Base-by-base conservation (phyloP, 176 grass and related monocot genomes). In the Poa pratensis region DNA sequence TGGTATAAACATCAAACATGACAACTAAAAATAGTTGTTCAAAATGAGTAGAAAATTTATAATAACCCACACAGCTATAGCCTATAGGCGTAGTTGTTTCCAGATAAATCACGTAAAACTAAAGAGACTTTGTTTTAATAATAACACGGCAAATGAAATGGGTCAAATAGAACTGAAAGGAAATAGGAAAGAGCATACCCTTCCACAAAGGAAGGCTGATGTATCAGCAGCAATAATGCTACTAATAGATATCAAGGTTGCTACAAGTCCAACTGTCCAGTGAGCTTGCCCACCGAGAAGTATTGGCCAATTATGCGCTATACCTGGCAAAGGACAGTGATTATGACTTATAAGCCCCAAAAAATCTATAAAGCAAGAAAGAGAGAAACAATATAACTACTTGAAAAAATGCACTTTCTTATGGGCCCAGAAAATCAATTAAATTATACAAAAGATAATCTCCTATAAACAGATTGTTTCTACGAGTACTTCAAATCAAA, bases 221-320 rank as follows among this genome's bases (percentile, higher is more conserved):
- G 91, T 94, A 86, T 99, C 96, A 19, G 96, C 96, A 59, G 96
- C 94, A 77, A 99, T 99, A 58, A 99, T 94, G 87, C 91, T 96
- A 79, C 90, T 99, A 69, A 99, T 92, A 86, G 94, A 95, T 78
- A 99, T 96, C 81, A 95, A 92, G 26, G 96, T 94, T 83, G 94
- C 94, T 23, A 92, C 96, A 69, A 94, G 83, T 83, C 96, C 96
- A 87, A 99, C 93, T 51, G 94, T 99, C 94, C 91, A 99, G 80
- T 96, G 96, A 76, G 91, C 84, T 90, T 83, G 91, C 35, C 96
- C 96, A 81, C 96, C 96, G 59, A 98, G 89, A 90, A 95, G 83
- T 70, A 94, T 35, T n/a, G 96, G 91, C 91, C 96, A 98, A 67
- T 66, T 84, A 77, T 90, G 68, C 30, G 80, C 93, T 73, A 95